phyloP scores from a whole-genome alignment of 495 filamentous ascomycete genomes.

The Hypoxylon cercidicola region DNA sequence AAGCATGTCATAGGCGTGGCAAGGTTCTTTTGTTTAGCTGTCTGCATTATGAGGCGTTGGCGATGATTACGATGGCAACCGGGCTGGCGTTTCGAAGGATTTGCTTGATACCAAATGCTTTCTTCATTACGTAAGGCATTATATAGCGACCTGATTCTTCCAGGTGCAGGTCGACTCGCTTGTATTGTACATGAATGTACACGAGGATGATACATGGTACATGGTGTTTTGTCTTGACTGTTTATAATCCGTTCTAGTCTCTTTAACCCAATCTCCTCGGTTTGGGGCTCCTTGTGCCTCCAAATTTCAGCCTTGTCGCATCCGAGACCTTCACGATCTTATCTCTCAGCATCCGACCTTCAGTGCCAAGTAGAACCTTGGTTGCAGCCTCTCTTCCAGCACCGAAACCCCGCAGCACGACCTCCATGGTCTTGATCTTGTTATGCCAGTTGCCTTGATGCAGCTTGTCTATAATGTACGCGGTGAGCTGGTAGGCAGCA shows the following conservation, averaged over 20 bases:
- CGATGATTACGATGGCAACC: constrained; percentile 17
- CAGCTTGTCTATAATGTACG: constrained; percentile 80
- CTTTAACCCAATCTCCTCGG: constrained; percentile 81
- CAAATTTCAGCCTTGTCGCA: constrained; percentile 90
- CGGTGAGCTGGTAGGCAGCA: constrained; percentile 89
- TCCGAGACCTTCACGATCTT: constrained; percentile 82
- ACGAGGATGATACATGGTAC: constrained; percentile 40
- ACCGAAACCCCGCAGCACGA: constrained; percentile 85
- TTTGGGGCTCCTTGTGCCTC: constrained; percentile 86
- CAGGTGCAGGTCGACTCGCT: constrained; percentile 11
- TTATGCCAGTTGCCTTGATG: constrained; percentile 73
- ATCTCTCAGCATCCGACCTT: constrained; percentile 76
- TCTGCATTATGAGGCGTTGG: constrained; percentile 43
- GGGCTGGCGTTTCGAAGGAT: constrained; percentile 36
- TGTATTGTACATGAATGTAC: constrained; percentile 32
- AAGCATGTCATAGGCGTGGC: constrained; percentile 38
- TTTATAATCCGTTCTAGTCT: constrained; percentile 9
- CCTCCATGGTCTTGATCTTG: constrained; percentile 73
- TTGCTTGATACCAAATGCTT: constrained; percentile 38
- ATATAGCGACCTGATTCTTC: constrained; percentile 1
- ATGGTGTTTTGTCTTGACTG: constrained; percentile 11
- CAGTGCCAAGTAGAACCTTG: constrained; percentile 86
- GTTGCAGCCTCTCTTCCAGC: constrained; percentile 84
- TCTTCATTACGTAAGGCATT: constrained; percentile 12
- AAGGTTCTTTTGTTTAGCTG: constrained; percentile 37